phyloP scores from a whole-genome alignment of 768 basidiomycete genomes.

The Leccinum boreale region DNA sequence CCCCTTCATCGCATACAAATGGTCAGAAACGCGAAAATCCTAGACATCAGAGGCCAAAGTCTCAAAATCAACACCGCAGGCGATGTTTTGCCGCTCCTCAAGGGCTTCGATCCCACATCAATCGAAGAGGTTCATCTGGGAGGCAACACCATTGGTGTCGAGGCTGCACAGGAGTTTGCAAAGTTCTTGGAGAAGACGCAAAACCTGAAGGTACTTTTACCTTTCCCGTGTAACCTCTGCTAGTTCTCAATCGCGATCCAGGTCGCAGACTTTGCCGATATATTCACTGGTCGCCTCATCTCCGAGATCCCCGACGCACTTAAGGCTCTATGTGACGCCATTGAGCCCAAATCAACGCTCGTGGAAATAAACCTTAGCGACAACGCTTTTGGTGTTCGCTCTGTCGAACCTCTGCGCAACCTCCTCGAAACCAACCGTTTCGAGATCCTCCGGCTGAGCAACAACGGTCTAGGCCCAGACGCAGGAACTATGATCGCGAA shows the following conservation, averaged over 20 bases:
- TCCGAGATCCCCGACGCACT: constrained; percentile 91
- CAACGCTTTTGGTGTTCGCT: constrained; percentile 95
- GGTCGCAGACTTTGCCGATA: constrained; percentile 95
- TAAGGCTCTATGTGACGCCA: constrained; percentile 81
- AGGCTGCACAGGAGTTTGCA: constrained; percentile 81
- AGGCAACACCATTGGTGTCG: constrained; percentile 92
- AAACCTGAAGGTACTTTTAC: constrained; percentile 56
- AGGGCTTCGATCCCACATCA: constrained; percentile 55
- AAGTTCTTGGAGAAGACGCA: constrained; percentile 70
- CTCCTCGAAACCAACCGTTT: constrained; percentile 81
- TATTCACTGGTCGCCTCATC: constrained; percentile 97
- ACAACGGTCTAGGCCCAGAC: constrained; percentile 92
- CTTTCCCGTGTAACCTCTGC: background rate
- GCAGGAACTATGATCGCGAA: constrained; percentile 85
- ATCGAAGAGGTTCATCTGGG: constrained; percentile 91
- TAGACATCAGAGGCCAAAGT: constrained; percentile 29
- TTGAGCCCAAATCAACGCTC: constrained; percentile 76
- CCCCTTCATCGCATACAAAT: constrained; percentile 10
- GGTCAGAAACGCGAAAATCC: constrained; percentile 13
- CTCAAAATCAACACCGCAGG: constrained; percentile 76
- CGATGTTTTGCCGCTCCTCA: constrained; percentile 74
- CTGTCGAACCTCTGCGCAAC: constrained; percentile 89
- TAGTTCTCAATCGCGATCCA: constrained; percentile 31
- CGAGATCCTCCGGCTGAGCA: constrained; percentile 85
- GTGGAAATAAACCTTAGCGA: constrained; percentile 89